Base-by-base conservation (phyloP, 2,329 filamentous ascomycete genomes). In the Cercospora sp. region DNA sequence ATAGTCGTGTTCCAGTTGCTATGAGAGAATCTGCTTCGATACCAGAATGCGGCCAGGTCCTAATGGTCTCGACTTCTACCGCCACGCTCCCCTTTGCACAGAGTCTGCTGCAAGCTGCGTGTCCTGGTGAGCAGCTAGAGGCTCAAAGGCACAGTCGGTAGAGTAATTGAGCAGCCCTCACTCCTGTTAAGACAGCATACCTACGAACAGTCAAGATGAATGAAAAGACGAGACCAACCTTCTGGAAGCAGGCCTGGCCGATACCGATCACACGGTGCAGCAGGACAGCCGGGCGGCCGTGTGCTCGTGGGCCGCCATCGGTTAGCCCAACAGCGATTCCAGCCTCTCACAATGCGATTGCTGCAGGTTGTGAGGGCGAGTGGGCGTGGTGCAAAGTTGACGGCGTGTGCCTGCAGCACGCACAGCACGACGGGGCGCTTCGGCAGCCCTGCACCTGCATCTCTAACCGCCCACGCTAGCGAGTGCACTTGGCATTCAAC, bases 381-480 rank as follows among this genome's bases (percentile, higher is more conserved):
- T 65, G 63, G 68, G 51, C 63, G 69, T 67, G 57, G 66, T 69
- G 63, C 68, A 49, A 59, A 57, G 61, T 61, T 61, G 58, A 61
- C 43, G 68, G n/a, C 59, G 57, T 67, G 70, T 69, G 69, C 70
- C 65, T 66, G 69, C 65, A 71, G 61, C 30, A 57, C 28, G 61
- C 49, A 21, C 49, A 53, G 49, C 53, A 58, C 53, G 26, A 58
- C 53, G 53, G 53, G 53, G 53, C 53, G 53, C 53, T 58, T 30
- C 53, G 53, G 53, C 53, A 58, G 24, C 53, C 58, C 69, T 65
- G 61, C 59, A 67, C 62, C 61, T 63, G 55, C 69, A 51, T 62
- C 37, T 65, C 21, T 72, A 70, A 69, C 58, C 71, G 71, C 71
- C 66, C 61, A 61, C 66, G 68, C 71, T 71, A 72, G 66, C 18